Evolutionary conservation across 2,329 filamentous ascomycete genomes (phyloP).

Genomic region (Penicillium rolfsii): DNA sequence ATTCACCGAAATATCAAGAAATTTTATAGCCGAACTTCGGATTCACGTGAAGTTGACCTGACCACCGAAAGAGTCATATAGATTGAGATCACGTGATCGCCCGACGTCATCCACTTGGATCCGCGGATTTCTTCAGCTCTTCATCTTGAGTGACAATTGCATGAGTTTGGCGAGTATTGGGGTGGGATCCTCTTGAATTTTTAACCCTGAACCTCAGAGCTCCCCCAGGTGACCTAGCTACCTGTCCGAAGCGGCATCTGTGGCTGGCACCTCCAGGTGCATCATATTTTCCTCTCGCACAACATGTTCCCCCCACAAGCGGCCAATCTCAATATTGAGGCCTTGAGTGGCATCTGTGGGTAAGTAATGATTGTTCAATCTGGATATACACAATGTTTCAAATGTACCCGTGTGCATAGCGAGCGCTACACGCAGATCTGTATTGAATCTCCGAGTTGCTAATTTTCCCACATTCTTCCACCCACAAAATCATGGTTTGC

Average conservation of each 20-base stretch:
- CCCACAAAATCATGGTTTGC: neutral
- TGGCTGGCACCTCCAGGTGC: neutral
- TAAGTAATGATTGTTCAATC: slow-evolving; percentile 44
- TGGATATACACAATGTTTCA: neutral
- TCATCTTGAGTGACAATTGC: slow-evolving; percentile 16
- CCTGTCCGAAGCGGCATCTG: neutral
- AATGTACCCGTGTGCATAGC: neutral
- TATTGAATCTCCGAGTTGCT: slow-evolving; percentile 5
- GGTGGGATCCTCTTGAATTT: neutral
- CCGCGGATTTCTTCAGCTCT: slow-evolving; percentile 23
- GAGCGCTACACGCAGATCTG: neutral
- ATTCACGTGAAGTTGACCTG: neutral
- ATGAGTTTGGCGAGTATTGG: slow-evolving; percentile 12
- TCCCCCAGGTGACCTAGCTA: neutral
- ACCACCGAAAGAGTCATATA: neutral
- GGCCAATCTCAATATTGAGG: slow-evolving; percentile 77
- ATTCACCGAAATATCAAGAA: neutral
- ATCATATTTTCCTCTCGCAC: slow-evolving; percentile 7
- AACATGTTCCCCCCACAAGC: slow-evolving; percentile 46
- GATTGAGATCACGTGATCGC: slow-evolving; percentile 24
- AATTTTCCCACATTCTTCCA: neutral
- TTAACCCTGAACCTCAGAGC: neutral
- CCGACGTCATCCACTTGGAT: slow-evolving; percentile 28
- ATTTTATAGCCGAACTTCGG: neutral
- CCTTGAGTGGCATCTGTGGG: slow-evolving; percentile 90